Percentiles rank a stretch among this genome's conserved stretches.
phyloP scores from a whole-genome alignment of 495 filamentous ascomycete species.

The Annulohypoxylon nitens region DNA sequence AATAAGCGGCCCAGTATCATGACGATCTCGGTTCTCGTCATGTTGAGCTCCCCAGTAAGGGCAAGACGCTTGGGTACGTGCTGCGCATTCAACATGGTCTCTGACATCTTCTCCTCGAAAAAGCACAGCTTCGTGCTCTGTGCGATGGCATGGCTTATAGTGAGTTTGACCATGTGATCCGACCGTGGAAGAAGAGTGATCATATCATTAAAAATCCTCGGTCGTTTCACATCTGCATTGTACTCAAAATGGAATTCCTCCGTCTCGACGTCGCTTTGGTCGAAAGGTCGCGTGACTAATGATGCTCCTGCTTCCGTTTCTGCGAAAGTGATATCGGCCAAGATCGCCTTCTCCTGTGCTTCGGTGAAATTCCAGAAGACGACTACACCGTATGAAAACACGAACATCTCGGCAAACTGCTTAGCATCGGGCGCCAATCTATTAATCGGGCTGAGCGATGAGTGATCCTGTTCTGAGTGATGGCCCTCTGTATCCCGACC shows the following conservation, averaged over 20 bases:
- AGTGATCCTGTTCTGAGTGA: conserved; percentile 42
- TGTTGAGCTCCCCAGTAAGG: conserved; percentile 87
- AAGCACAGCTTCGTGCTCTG: conserved; percentile 97
- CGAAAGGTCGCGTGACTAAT: conserved; percentile 76
- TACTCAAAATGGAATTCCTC: conserved; percentile 99
- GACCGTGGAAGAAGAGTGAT: conserved; percentile 89
- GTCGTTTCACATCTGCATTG: conserved; percentile 82
- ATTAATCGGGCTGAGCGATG: conserved; percentile 58
- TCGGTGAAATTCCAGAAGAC: conserved; percentile 99
- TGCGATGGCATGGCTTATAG: conserved; percentile 96
- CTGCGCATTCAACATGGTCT: conserved; percentile 93
- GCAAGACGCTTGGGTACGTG: conserved; percentile 90
- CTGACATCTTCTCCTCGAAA: conserved; percentile 96
- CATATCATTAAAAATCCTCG: conserved; percentile 98
- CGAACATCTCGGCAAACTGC: conserved; percentile 94
- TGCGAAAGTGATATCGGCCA: conserved; percentile 95
- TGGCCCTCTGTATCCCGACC: conserved; percentile 37
- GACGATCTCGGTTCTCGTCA: conserved; percentile 93
- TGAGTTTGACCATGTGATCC: conserved; percentile 99
- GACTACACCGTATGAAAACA: conserved; percentile 96
- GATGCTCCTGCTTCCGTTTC: conserved; percentile 69
- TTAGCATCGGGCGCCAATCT: conserved; percentile 74
- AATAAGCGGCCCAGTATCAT: conserved; percentile 91
- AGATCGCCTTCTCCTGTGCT: conserved; percentile 93
- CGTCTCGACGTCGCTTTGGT: conserved; percentile 92